A percentile compares a stretch with the other conserved stretches of the same genome.
Conservation (phyloP, 225 moss, liverwort and hornwort genomes). For the Polytrichum commune region DNA sequence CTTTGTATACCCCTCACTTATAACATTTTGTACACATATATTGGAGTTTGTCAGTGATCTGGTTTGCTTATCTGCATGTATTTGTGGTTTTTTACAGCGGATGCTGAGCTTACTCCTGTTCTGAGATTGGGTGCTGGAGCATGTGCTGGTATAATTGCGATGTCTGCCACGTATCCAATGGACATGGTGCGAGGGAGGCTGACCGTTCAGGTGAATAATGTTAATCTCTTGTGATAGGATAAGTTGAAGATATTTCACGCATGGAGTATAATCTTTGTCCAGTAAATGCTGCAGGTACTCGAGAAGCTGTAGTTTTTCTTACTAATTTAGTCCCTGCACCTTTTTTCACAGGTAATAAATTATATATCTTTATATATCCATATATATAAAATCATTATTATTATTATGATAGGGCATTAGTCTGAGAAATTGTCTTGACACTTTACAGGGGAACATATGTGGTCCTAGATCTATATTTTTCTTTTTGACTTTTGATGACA, state of each 20-base stretch:
- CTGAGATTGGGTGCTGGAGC: conserved; percentile 92
- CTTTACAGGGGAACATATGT: too few relatives aligned
- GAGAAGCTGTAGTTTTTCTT: background rate
- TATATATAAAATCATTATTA: too few relatives aligned
- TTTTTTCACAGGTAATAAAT: background rate
- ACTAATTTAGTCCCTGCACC: background rate
- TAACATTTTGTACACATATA: background rate
- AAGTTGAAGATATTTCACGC: too few relatives aligned
- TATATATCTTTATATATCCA: too few relatives aligned
- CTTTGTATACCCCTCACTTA: too few relatives aligned
- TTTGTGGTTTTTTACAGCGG: conserved; percentile 41
- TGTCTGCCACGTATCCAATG: conserved; percentile 99
- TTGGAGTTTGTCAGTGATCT: background rate
- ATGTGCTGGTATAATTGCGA: conserved; percentile 93
- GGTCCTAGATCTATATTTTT: too few relatives aligned
- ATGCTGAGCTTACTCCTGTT: conserved; percentile 87
- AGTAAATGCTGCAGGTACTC: too few relatives aligned
- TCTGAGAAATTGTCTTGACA: too few relatives aligned
- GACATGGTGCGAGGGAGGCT: conserved; percentile 98
- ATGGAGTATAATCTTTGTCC: too few relatives aligned
- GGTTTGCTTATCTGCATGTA: background rate
- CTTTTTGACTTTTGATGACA: too few relatives aligned
- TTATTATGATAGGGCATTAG: too few relatives aligned
- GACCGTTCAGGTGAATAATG: conserved; percentile 76
- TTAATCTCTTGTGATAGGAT: background rate